Percentiles rank a stretch among this genome's conserved stretches.
These are phyloP conservation scores for Hyphodiscus sp. DNA, from an alignment of 2,329 filamentous ascomycete genomes.

Conservation along the genomic window DNA sequence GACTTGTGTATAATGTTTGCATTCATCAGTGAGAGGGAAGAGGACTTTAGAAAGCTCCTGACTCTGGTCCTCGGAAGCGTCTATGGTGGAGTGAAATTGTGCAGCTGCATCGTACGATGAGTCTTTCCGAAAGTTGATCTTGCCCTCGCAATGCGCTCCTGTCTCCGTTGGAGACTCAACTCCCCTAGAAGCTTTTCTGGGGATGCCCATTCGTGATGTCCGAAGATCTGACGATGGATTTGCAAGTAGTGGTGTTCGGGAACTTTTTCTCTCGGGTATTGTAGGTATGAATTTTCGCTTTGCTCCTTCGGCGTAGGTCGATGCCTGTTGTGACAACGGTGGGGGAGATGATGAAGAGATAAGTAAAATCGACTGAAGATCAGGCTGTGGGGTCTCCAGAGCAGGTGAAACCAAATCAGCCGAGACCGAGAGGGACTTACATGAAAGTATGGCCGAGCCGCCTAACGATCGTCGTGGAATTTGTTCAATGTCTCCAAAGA, in stretches of 20 bases:
- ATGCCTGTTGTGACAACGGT: neutral
- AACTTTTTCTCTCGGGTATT: neutral
- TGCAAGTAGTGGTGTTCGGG: neutral
- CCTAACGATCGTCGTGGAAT: neutral
- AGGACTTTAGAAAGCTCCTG: neutral
- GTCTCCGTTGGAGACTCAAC: neutral
- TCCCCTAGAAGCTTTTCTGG: neutral
- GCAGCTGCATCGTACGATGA: neutral
- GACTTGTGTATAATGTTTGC: conserved; percentile 67
- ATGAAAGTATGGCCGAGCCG: neutral
- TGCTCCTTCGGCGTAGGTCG: neutral
- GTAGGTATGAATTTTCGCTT: neutral
- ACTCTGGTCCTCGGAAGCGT: neutral
- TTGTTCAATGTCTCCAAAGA: neutral
- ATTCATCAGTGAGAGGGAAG: conserved; percentile 50
- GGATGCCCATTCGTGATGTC: neutral
- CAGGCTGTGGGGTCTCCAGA: neutral
- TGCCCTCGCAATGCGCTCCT: neutral
- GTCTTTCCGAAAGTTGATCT: neutral
- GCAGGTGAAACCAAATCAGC: neutral
- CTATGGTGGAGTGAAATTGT: neutral
- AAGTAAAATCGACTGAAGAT: neutral
- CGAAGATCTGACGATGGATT: neutral
- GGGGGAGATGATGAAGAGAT: neutral
- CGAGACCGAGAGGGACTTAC: neutral